phyloP scores from a whole-genome alignment of 106 monocot genomes.

The Acanthochlamys bracteata region DNA sequence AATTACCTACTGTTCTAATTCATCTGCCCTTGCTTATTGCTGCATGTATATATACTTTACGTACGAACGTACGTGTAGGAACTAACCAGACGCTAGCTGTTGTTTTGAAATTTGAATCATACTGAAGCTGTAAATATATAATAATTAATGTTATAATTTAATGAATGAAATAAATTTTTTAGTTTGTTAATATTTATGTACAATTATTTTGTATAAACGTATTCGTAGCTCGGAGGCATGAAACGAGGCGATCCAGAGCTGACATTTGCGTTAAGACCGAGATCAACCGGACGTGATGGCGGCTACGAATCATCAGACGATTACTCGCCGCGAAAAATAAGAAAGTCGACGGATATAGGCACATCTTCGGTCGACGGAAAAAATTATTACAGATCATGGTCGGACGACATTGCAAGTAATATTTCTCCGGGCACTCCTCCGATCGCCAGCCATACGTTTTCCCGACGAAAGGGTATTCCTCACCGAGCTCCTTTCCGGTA shows the following conservation, averaged over 20 bases:
- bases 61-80: too few relatives aligned
- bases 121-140: too few relatives aligned
- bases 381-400: not conserved
- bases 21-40: too few relatives aligned
- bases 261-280: slow-evolving; percentile 42
- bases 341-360: slow-evolving; percentile 18
- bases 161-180: not conserved
- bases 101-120: too few relatives aligned
- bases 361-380: not conserved
- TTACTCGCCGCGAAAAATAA: slow-evolving; percentile 42
- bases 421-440: slow-evolving; percentile 77
- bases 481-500: slow-evolving; percentile 58
- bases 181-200: not conserved
- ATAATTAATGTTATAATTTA: too few relatives aligned
- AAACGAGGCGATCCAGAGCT: slow-evolving; percentile 56
- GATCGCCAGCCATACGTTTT: slow-evolving; percentile 53
- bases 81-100: too few relatives aligned
- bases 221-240: slow-evolving; percentile 69
- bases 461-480: slow-evolving; percentile 85
- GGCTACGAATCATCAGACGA: slow-evolving; percentile 45
- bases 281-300: slow-evolving; percentile 18
- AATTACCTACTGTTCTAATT: too few relatives aligned
- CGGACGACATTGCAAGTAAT: slow-evolving; percentile 20
- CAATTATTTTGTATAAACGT: too few relatives aligned
- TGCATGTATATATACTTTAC: too few relatives aligned